Evolutionary conservation across 1,139 yeast genomes (phyloP), one percentile per base, ranked within the genome.

Genomic region (Pneumocystis wakefieldiae): DNA sequence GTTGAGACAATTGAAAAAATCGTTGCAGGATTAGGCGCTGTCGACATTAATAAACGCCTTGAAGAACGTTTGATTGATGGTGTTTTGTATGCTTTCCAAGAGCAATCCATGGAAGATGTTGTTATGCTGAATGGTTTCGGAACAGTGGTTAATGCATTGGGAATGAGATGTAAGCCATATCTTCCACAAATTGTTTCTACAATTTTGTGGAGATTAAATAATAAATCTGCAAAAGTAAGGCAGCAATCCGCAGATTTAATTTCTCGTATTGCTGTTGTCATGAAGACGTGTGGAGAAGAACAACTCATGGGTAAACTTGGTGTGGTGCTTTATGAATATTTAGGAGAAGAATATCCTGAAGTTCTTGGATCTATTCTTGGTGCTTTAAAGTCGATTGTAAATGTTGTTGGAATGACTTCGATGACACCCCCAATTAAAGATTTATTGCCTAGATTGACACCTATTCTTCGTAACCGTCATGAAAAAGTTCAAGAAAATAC

Each of bases 311-410:
- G 80, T 64, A 86, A 85, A 70, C 76, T 92, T 64, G 85, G 91
- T 5, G 81, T 87, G 36, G 85, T 90, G 24, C 76, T 94, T 55
- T 90, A 87, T 72, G 99, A 94, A 72, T 87, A 95, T 19, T 78
- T 94, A 24, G 98, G 98, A 29, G 99, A 94, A 71, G 95, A 87
- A 7, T 90, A 85, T 68, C 98, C 98, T 0, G 96, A 90, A 64
- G 97, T 91, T 1, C 77, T 94, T 60, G 97, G 96, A 0, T 86
- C 96, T 0, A 81, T 92, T 2, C 77, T 94, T 19, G 81, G 81
- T 29, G 96, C 96, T 0, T 74, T 92, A 67, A 76, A 81, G 64
- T 73, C 79, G 10, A 80, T 84, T 19, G 78, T 83, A 3, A 70
- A 75, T 1, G 80, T 76, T 32, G 79, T 81, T 14, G 84, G 85